These are phyloP conservation scores for Yamadazyma sp. DNA, from an alignment of 805 yeast species.

Conservation along the genomic window DNA sequence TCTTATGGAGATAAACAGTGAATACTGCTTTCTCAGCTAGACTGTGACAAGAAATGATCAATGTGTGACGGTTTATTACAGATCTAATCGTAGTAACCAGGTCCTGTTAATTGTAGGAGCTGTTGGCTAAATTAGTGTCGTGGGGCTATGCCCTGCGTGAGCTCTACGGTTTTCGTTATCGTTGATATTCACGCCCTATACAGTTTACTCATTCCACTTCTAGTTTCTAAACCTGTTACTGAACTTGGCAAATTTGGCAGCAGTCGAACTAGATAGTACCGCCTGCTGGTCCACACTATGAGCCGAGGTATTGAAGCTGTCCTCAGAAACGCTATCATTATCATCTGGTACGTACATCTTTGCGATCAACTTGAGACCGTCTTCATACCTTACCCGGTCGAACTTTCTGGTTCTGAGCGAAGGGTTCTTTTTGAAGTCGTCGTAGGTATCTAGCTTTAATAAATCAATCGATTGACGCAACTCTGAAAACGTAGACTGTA, in stretches of 20 bases:
- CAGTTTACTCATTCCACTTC: too few species aligned
- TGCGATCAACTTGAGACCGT: conserved; percentile 58
- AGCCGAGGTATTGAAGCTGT: conserved; percentile 11
- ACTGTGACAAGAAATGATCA: not conserved
- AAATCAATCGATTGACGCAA: conserved; percentile 78
- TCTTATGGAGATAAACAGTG: conserved; percentile 19
- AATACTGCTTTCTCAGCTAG: too few species aligned
- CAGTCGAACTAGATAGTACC: conserved; percentile 24
- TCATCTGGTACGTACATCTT: conserved; percentile 42
- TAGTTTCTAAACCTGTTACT: conserved; percentile 19
- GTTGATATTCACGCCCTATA: too few species aligned
- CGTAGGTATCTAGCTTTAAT: conserved; percentile 61
- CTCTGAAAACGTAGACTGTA: conserved; percentile 74
- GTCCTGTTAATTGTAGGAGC: too few species aligned
- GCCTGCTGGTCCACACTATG: conserved; percentile 23
- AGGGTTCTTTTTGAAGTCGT: conserved; percentile 57
- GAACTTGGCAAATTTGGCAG: conserved; percentile 34
- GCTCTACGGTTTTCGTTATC: too few species aligned
- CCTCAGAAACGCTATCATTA: conserved; percentile 14
- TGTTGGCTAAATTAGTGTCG: too few species aligned
- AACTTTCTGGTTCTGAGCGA: conserved; percentile 50
- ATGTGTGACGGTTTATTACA: too few species aligned
- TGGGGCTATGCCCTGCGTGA: too few species aligned
- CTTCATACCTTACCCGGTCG: conserved; percentile 72
- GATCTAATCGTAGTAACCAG: too few species aligned